Conservation (phyloP, 176 grass and related monocot genomes). For the Rhynchospora pubera region DNA sequence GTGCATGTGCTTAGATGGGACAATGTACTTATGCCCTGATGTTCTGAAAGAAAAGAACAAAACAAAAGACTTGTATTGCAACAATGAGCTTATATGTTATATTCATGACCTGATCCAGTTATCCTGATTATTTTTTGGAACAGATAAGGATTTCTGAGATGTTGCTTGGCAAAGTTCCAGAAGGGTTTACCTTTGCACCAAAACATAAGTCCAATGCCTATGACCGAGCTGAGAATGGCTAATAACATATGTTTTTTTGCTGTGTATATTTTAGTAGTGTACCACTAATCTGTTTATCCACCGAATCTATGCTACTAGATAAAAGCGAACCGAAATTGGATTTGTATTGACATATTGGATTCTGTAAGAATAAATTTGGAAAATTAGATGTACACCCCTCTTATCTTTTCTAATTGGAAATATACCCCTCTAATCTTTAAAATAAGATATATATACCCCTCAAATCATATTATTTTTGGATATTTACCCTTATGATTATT, state of each 20-base stretch:
- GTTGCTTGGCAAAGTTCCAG: slow-evolving; percentile 83
- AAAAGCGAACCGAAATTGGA: not conserved
- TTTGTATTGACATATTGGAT: not conserved
- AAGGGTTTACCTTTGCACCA: slow-evolving; percentile 73
- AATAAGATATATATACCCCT: no score
- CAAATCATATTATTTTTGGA: no score
- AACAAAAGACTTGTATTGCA: not conserved
- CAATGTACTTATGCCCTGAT: not conserved
- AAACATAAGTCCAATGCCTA: slow-evolving; percentile 95
- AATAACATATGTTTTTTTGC: slow-evolving; percentile 2
- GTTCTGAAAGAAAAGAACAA: not conserved
- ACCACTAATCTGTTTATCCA: not conserved
- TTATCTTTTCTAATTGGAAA: no score
- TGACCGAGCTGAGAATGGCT: slow-evolving; percentile 85
- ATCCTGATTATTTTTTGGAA: not conserved
- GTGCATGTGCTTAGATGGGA: not conserved
- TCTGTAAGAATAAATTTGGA: slow-evolving; percentile 4
- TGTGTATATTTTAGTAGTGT: not conserved
- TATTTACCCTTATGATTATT: no score
- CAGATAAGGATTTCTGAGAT: slow-evolving; percentile 93
- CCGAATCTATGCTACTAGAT: not conserved
- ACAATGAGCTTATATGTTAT: not conserved
- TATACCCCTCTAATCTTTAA: no score
- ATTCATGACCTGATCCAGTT: not conserved
- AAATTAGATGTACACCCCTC: no score